Evolutionary conservation across 331 rosid species (phyloP).

Genomic region (Malus hybrid): DNA sequence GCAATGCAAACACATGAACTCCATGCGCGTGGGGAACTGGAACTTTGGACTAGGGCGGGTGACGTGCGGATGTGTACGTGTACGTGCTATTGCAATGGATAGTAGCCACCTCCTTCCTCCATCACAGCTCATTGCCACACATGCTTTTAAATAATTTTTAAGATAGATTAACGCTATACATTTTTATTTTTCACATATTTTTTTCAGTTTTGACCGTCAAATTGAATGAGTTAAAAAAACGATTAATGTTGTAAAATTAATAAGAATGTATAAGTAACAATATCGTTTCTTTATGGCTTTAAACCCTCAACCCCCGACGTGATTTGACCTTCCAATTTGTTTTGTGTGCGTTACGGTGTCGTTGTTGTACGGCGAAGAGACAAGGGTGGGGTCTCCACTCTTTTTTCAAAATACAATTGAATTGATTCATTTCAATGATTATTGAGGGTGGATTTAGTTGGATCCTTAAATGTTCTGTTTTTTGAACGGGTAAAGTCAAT

Average conservation of each 20-base stretch:
- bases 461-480: too few relatives aligned
- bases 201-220: fast-evolving
- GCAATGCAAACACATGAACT: neutral
- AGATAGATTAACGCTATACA: fast-evolving
- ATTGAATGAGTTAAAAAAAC: too few relatives aligned
- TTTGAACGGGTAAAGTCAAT: too few relatives aligned
- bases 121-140: neutral
- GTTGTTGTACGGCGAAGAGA: neutral
- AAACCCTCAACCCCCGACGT: neutral
- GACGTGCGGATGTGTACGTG: neutral
- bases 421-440: too few relatives aligned
- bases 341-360: neutral
- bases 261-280: too few relatives aligned
- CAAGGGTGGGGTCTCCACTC: neutral
- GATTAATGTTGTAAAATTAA: too few relatives aligned
- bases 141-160: neutral
- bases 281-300: neutral
- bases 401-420: neutral
- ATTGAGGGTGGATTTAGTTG: too few relatives aligned
- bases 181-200: too few relatives aligned
- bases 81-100: neutral
- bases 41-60: neutral
- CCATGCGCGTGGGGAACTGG: constrained; percentile 9
- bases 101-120: neutral
- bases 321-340: neutral